Conservation (phyloP, 2,329 filamentous ascomycete genomes). For the Trichoderma brevicompactum region DNA sequence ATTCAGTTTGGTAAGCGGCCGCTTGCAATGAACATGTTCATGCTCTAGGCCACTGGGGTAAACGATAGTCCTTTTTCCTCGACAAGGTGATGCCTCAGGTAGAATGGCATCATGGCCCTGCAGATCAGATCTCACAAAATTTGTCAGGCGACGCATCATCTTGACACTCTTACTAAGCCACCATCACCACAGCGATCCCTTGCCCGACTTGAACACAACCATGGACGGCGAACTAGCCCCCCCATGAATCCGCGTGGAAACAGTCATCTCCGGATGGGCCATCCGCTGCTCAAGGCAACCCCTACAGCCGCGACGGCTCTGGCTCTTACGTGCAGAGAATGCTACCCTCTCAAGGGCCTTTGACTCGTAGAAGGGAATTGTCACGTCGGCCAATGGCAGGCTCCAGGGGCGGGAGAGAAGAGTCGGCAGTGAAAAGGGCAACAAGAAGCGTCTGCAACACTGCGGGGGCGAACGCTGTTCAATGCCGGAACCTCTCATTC, state of each 20-base stretch:
- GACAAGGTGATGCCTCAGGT: slow-evolving; percentile 19
- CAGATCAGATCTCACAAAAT: slow-evolving; percentile 22
- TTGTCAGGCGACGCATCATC: not conserved
- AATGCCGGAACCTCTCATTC: not conserved
- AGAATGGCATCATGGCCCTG: not conserved
- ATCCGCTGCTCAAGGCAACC: not conserved
- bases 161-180: not conserved
- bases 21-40: not conserved
- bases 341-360: not conserved
- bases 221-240: not conserved
- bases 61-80: not conserved
- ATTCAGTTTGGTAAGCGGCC: not conserved
- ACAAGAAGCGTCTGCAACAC: not conserved
- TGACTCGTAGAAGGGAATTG: not conserved
- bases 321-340: not conserved
- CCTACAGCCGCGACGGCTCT: not conserved
- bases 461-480: not conserved
- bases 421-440: not conserved
- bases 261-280: slow-evolving; percentile 23
- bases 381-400: not conserved
- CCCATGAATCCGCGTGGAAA: not conserved
- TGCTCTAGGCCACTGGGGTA: not conserved
- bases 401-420: not conserved
- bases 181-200: not conserved
- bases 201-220: not conserved